Evolutionary conservation across 495 filamentous ascomycete species (phyloP).

Genomic region (Xylaria flabelliformis): DNA sequence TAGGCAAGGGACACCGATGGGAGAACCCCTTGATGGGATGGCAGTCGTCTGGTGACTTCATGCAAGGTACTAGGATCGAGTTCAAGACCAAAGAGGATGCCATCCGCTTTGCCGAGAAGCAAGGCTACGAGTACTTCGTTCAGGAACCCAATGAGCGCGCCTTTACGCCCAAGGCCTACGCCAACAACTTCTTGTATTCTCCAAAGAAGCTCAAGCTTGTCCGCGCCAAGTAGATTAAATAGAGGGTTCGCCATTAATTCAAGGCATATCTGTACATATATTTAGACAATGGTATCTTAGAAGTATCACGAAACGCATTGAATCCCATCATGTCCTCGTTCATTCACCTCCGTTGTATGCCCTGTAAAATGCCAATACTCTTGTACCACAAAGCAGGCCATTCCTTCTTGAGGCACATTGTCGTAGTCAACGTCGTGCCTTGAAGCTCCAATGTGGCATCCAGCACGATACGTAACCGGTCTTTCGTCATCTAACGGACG

Average conservation of each 20-base stretch:
- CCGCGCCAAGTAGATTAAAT: slow-evolving; percentile 75
- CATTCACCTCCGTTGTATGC: not conserved
- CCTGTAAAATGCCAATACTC: not conserved
- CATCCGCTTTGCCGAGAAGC: slow-evolving; percentile 94
- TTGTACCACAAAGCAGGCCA: not conserved
- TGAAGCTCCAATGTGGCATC: not conserved
- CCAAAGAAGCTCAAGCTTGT: slow-evolving; percentile 89
- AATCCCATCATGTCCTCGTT: not conserved
- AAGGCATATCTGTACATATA: slow-evolving; percentile 41
- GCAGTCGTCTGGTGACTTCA: slow-evolving; percentile 91
- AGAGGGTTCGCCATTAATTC: slow-evolving; percentile 14
- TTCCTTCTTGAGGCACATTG: not conserved
- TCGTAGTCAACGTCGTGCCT: not conserved
- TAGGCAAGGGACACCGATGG: slow-evolving; percentile 88
- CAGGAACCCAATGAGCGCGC: slow-evolving; percentile 92
- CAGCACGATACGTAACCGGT: not conserved
- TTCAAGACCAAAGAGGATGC: slow-evolving; percentile 97
- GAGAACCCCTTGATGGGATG: slow-evolving; percentile 98
- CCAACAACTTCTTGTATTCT: slow-evolving; percentile 90
- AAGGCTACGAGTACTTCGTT: slow-evolving; percentile 98
- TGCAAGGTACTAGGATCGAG: slow-evolving; percentile 89
- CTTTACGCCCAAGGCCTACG: slow-evolving; percentile 90
- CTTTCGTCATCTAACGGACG: not conserved
- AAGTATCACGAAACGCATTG: slow-evolving; percentile 17
- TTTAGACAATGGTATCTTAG: slow-evolving; percentile 35